Conservation (phyloP, 371 early-diverging fungal species). For the Massospora cicadina region DNA sequence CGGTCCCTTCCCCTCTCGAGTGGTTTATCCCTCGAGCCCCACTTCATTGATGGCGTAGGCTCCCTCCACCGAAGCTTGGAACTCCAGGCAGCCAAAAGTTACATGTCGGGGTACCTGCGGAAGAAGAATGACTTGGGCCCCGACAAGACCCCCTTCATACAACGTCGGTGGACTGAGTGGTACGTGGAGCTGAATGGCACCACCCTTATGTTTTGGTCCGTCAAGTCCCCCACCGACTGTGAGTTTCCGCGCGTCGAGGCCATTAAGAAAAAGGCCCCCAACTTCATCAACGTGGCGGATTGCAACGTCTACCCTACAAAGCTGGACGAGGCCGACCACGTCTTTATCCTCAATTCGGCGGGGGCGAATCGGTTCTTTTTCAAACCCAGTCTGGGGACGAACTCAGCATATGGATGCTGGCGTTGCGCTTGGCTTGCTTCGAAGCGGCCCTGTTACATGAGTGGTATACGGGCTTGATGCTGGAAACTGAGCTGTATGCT, state of each 20-base stretch:
- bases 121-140: conserved; percentile 34
- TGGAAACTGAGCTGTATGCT: conserved; percentile 13
- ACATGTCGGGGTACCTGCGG: conserved; percentile 42
- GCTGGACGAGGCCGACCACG: conserved; percentile 16
- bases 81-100: conserved; percentile 32
- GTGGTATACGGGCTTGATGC: conserved; percentile 16
- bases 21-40: neutral
- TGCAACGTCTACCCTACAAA: conserved; percentile 25
- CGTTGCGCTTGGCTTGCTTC: conserved; percentile 52
- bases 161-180: conserved; percentile 35
- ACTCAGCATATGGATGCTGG: conserved; percentile 31
- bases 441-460: conserved; percentile 45
- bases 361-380: conserved; percentile 35
- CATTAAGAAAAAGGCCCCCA: conserved; percentile 31
- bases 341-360: conserved; percentile 29
- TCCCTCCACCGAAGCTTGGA: neutral
- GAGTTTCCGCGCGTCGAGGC: conserved; percentile 19
- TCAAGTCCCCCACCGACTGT: conserved; percentile 15
- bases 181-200: conserved; percentile 52
- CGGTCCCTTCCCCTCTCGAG: neutral
- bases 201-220: conserved; percentile 36
- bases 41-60: neutral
- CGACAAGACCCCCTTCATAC: conserved; percentile 29
- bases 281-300: conserved; percentile 43
- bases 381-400: conserved; percentile 29